Conservation (phyloP, 1,139 yeast genomes). For the Lodderomyces oxycetoniae region DNA sequence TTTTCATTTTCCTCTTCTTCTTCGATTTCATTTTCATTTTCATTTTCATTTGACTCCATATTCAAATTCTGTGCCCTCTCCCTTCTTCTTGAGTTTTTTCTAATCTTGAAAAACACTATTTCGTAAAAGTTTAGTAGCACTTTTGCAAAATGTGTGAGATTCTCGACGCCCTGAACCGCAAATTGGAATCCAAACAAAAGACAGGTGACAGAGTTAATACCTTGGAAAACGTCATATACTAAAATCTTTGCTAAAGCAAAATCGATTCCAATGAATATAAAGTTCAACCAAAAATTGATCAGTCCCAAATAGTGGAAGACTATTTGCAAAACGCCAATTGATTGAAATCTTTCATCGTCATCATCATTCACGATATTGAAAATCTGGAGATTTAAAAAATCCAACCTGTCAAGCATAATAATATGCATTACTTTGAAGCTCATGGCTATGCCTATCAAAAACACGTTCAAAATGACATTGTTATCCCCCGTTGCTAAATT, state of each 20-base stretch:
- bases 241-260: slow-evolving; percentile 50
- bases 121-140: slow-evolving; percentile 57
- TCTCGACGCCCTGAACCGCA: slow-evolving; percentile 58
- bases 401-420: slow-evolving; percentile 62
- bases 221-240: slow-evolving; percentile 54
- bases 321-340: slow-evolving; percentile 6
- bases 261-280: slow-evolving; percentile 47
- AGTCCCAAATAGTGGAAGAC: slow-evolving; percentile 8
- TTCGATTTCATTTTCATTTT: slow-evolving; percentile 17
- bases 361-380: slow-evolving; percentile 24
- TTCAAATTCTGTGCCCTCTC: slow-evolving; percentile 5
- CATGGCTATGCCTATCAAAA: slow-evolving; percentile 41
- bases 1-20: slow-evolving; percentile 46
- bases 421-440: slow-evolving; percentile 71
- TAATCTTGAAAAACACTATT: slow-evolving; percentile 27
- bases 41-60: slow-evolving; percentile 32
- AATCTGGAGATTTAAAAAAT: slow-evolving; percentile 41
- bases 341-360: slow-evolving; percentile 12
- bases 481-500: slow-evolving; percentile 58
- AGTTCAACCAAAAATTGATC: slow-evolving; percentile 26
- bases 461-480: slow-evolving; percentile 46
- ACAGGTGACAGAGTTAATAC: slow-evolving; percentile 48
- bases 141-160: slow-evolving; percentile 46
- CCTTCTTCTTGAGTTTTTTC: slow-evolving; percentile 7
- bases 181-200: slow-evolving; percentile 72